Base-by-base conservation (phyloP, 2,329 filamentous ascomycete genomes). In the Colletotrichum gigasporum region DNA sequence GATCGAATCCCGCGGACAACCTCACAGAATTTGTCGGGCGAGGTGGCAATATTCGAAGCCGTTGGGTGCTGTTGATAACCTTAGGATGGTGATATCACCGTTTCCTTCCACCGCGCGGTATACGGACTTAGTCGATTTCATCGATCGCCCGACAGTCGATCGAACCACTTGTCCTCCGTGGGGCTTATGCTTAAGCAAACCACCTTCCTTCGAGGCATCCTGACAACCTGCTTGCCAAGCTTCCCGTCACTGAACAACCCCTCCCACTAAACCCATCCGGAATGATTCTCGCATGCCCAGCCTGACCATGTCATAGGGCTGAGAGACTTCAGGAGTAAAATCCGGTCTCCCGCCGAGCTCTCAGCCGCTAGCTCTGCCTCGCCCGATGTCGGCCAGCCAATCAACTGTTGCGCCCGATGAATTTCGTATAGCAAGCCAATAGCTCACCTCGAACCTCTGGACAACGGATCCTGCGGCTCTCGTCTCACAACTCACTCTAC, bases 381-480 rank as follows among this genome's bases (percentile, higher is more conserved):
- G 34, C 35, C 14, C 16, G 22, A 24, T 28, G n/a, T 22, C 37
- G 8, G 26, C 16, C 20, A 34, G 10, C 62, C 62, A 65, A 65
- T 55, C 48, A 65, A 24, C 7, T 20, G n/a, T 24, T 35, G 32
- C 14, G 24, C 34, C 42, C 20, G 30, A 42, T 12, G 44, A 32
- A 4, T 14, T 35, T 65, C 56, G 62, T 65, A 65, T 54, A 61
- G 42, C 42, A 55, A 35, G 18, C 50, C 62, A 65, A 62, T 65
- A 11, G 28, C 39, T 22, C 22, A 34, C 41, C 48, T 30, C 20
- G 44, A 34, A 32, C 12, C n/a, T 35, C 10, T 54, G 7, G 28
- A 35, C 34, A 35, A 50, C 20, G 48, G 35, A 65, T 65, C 42
- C 62, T 62, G 56, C 62, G 48, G 48, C 41, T 52, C 47, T 48